Percentiles rank a stretch among this genome's conserved stretches.
Evolutionary conservation across 139 green algal species (phyloP).

Genomic region (Diplosphaera chodatii): DNA sequence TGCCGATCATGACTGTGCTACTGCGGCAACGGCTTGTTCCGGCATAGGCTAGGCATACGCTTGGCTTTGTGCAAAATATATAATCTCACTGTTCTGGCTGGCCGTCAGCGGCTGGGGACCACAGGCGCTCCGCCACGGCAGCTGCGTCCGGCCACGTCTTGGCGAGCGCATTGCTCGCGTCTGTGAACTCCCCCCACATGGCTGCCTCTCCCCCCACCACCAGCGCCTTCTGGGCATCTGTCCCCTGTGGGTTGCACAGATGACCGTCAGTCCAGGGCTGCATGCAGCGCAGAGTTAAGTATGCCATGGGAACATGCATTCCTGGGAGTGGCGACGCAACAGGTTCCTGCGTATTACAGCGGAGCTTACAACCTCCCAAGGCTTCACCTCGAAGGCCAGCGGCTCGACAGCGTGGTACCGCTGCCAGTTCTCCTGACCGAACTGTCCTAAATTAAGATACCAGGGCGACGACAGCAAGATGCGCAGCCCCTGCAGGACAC

Average conservation of each 20-base stretch:
- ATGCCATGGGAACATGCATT: too few relatives aligned
- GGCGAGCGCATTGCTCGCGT: constrained; percentile 38
- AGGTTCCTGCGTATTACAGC: too few relatives aligned
- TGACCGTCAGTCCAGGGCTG: too few relatives aligned
- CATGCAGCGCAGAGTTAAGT: too few relatives aligned
- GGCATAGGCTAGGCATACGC: too few relatives aligned
- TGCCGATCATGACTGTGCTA: too few relatives aligned
- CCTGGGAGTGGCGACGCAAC: too few relatives aligned
- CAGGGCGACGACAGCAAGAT: constrained; percentile 34
- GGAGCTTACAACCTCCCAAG: too few relatives aligned
- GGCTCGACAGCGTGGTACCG: constrained; percentile 34
- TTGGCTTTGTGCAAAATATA: too few relatives aligned
- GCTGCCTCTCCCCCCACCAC: constrained; percentile 47
- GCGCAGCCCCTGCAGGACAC: constrained; percentile 18
- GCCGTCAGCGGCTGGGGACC: constrained; percentile 16
- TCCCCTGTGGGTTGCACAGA: too few relatives aligned
- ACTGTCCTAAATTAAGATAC: constrained; percentile 38
- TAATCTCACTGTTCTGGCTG: not conserved
- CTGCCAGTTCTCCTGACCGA: constrained; percentile 24
- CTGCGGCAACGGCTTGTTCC: too few relatives aligned
- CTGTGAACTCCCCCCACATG: constrained; percentile 53
- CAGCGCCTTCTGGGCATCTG: constrained; percentile 20
- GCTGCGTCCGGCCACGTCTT: constrained; percentile 42
- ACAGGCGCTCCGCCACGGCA: constrained; percentile 54
- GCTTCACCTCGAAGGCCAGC: constrained; percentile 12